Conservation (phyloP, 129 eudicot species). For the carrot (Daucus carota) region DNA sequence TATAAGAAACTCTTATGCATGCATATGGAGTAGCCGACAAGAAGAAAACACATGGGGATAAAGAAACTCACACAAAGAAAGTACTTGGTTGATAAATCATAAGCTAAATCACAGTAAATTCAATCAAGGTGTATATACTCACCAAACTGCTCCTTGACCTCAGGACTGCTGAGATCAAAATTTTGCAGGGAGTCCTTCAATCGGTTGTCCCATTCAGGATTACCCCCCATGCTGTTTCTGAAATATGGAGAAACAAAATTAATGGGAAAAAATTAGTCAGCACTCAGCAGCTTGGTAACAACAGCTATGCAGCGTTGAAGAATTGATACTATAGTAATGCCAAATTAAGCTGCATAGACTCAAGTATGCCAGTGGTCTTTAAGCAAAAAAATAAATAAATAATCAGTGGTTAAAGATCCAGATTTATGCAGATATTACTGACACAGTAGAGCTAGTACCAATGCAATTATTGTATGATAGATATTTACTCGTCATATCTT, state of each 20-base stretch:
- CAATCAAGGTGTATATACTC: constrained; percentile 17
- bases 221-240: constrained; percentile 92
- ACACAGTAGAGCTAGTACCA: neutral
- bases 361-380: neutral
- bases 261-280: neutral
- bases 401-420: neutral
- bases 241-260: neutral
- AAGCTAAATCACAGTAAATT: neutral
- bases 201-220: constrained; percentile 77
- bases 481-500: neutral
- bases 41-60: neutral
- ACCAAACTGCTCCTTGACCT: constrained; percentile 95
- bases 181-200: constrained; percentile 73
- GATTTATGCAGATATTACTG: neutral
- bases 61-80: neutral
- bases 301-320: neutral
- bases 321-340: neutral
- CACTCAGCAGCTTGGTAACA: neutral
- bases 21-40: neutral
- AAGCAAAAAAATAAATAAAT: too few relatives aligned
- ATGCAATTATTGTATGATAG: neutral
- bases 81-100: neutral
- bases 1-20: neutral
- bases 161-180: constrained; percentile 84
- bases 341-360: neutral